Percentiles rank a stretch among this genome's conserved stretches.
Conservation (phyloP, 495 filamentous ascomycete species). For the Xylona heveae region DNA sequence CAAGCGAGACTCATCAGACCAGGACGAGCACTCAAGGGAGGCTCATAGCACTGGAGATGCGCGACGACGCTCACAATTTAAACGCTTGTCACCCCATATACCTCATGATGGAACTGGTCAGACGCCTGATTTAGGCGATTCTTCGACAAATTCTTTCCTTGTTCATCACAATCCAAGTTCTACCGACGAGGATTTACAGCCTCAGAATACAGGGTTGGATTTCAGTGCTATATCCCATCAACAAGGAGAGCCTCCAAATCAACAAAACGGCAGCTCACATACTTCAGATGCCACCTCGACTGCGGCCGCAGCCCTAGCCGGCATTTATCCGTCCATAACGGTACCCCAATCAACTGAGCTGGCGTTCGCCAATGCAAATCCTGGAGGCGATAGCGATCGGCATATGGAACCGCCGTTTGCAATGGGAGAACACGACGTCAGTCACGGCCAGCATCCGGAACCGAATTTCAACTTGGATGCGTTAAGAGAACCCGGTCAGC, state of each 20-base stretch:
- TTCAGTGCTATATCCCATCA: slow-evolving; percentile 5
- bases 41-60: too few species aligned
- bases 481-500: slow-evolving; percentile 17
- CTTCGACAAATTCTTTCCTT: too few species aligned
- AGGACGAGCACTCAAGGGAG: too few species aligned
- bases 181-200: too few species aligned
- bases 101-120: too few species aligned
- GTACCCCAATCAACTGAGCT: slow-evolving; percentile 51
- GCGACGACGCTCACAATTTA: too few species aligned
- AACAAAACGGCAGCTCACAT: slow-evolving; percentile 5
- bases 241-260: background rate
- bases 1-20: too few species aligned
- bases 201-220: too few species aligned
- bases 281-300: slow-evolving; percentile 23
- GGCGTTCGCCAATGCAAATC: slow-evolving; percentile 29
- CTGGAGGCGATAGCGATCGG: slow-evolving; percentile 15
- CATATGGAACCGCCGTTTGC: slow-evolving; percentile 20
- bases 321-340: slow-evolving; percentile 44
- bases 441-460: slow-evolving; percentile 12
- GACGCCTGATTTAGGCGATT: too few species aligned
- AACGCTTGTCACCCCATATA: too few species aligned
- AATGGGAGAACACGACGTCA: slow-evolving; percentile 11
- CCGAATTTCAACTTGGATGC: slow-evolving; percentile 13
- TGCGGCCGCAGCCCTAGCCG: slow-evolving; percentile 48
- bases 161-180: too few species aligned